These are phyloP conservation scores for Naganishia vishniacii DNA, from an alignment of 768 basidiomycete genomes.

Conservation along the genomic window DNA sequence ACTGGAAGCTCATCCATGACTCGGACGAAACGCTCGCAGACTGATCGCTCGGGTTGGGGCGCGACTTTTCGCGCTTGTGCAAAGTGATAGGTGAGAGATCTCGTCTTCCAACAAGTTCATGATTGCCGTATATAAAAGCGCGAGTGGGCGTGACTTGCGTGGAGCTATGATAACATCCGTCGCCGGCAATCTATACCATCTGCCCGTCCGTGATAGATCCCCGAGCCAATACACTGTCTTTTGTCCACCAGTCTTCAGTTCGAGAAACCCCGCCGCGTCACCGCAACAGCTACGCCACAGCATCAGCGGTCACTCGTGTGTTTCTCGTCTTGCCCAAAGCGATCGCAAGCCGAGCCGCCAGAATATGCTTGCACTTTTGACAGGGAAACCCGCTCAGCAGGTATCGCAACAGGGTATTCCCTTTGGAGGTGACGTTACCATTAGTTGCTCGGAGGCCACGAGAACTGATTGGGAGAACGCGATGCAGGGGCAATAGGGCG, in stretches of 20 bases:
- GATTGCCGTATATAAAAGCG: neutral
- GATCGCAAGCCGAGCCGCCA: slow-evolving; percentile 11
- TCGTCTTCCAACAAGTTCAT: neutral
- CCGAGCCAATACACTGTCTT: too few relatives aligned
- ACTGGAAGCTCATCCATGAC: neutral
- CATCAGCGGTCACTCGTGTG: slow-evolving; percentile 5
- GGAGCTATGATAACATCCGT: neutral
- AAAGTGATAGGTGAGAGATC: neutral
- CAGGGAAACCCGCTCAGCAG: neutral
- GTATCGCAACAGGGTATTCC: too few relatives aligned
- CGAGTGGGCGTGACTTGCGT: neutral
- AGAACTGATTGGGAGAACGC: slow-evolving; percentile 6
- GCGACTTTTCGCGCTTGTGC: neutral
- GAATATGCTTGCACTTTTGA: slow-evolving; percentile 23
- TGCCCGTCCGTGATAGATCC: too few relatives aligned
- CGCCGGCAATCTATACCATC: too few relatives aligned
- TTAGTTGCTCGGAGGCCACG: slow-evolving; percentile 2
- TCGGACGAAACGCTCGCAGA: neutral
- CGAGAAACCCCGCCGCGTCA: neutral
- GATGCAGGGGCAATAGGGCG: slow-evolving; percentile 22
- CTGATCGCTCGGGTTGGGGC: neutral
- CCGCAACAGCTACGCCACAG: slow-evolving; percentile 13
- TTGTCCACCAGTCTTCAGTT: too few relatives aligned
- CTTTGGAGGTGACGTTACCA: neutral
- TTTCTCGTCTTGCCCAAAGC: neutral